Base-by-base conservation (phyloP, 1,284 basidiomycete species). In the Microstroma glucosiphilum region DNA sequence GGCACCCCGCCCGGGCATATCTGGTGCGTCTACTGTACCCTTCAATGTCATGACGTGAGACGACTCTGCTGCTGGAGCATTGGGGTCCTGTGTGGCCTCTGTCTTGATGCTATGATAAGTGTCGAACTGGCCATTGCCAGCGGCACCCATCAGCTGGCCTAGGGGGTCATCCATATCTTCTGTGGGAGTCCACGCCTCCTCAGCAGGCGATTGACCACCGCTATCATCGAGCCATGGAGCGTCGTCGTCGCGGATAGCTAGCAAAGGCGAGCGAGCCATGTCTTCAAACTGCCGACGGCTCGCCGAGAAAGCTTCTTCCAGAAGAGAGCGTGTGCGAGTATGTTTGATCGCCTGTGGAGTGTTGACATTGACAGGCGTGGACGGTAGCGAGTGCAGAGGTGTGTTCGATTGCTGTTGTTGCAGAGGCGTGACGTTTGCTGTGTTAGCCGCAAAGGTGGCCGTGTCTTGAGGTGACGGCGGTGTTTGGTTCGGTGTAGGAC, bases 21-120 rank as follows among this genome's bases (percentile, higher is more conserved):
- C 51, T 13, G 51, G 51, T 2, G 25, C 51, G 25, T 54, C 51
- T 21, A 25, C 26, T 19, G 51, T 25, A 3, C 51, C 51, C 21
- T 54, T 54, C 21, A 54, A 25, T 13, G 51, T 19, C 51, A 54
- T 54, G 51, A 54, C 51, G 19, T 54, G 51, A 7, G 51, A 19
- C 19, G n/a, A 26, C 17, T 25, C 51, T 9, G 30, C 30, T 37
- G 30, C 4, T 4, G 30, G 30, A 26, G n/a, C 51, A 19, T 17
- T 54, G 15, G 21, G 21, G 26, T 25, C 43, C 6, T 48, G 17
- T 4, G 43, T 48, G 6, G 43, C 43, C 15, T 48, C 21, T 37
- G 30, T 37, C 30, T 37, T 37, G 30, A 37, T 9, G 9, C 4
- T 4, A 37, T 37, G 30, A 9, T 37, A 37, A 21, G 4, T 48